Base-by-base conservation (phyloP, 345 rosid species). In the Euphorbia peplus region DNA sequence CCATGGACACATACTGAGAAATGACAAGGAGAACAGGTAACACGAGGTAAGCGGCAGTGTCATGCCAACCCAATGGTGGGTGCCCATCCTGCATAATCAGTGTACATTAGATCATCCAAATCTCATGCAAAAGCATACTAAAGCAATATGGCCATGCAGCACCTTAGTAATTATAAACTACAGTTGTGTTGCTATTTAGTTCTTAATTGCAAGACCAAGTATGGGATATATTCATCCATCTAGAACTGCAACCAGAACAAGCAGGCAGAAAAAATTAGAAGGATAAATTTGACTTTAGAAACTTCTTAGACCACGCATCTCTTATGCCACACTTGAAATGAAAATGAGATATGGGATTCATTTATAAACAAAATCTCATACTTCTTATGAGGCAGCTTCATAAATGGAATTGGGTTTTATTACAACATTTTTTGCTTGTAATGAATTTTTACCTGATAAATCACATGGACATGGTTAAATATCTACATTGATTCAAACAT, bases 11-110 rank as follows among this genome's bases (percentile, higher is more conserved):
- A 65, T 78, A 95, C 66, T 95, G 99, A 44, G 97, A 91, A 75
- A 46, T 83, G 55, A 95, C 86, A 56, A 95, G 97, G 30, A 91
- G 96, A 69, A 95, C 90, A 60, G 99, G 99, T 70, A 95, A 84
- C 79, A 95, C 99, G 74, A 95, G 91, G 84, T 95, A 95, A 67
- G 99, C 99, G 5, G 82, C 82, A 54, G 99, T 95, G 75, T 95
- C 97, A 26, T 56, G 63, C 99, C 99, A 95, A 19, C 99, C 99
- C 72, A 95, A 69, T 53, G 97, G 99, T 6, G 99, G 99, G 79
- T 91, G 99, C 26, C 97, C 97, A 67, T 95, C 97, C 99, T 95
- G 87, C 80, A 82, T 61, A 54, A 66, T 5, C 19, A 21, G 55
- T 39, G 28, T 41, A 51, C 58, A 72, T 76, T 67, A 73, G 68